Conservation (phyloP, 108 stramenopile species). For the Parietichytrium sp. region DNA sequence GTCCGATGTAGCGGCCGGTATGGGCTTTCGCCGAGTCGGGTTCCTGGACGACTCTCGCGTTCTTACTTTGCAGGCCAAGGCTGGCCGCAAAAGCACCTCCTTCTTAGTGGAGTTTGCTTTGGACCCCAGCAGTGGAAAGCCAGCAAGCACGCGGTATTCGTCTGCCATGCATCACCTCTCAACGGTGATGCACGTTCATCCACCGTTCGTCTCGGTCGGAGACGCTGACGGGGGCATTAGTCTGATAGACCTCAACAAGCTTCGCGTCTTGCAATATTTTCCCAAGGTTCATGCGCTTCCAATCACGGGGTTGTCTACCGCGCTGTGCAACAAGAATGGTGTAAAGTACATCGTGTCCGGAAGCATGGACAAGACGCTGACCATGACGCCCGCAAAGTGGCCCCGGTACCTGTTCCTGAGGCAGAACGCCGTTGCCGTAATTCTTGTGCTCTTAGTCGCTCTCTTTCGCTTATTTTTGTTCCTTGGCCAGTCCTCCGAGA, state of each 20-base stretch:
- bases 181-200: conserved; percentile 8
- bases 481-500: too few relatives aligned
- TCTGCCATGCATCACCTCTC: neutral
- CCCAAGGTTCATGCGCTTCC: conserved; percentile 6
- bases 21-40: neutral
- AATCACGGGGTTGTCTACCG: conserved; percentile 8
- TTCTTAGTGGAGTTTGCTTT: neutral
- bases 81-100: neutral
- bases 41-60: neutral
- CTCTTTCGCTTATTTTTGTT: too few relatives aligned
- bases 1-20: neutral
- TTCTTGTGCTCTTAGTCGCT: too few relatives aligned
- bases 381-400: conserved; percentile 1
- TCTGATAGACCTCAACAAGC: neutral
- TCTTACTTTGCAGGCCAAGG: conserved; percentile 12
- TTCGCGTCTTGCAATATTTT: neutral
- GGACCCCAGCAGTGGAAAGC: neutral
- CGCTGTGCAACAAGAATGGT: neutral
- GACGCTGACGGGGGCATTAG: conserved; percentile 17
- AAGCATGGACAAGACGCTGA: conserved; percentile 29
- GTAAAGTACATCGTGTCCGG: neutral
- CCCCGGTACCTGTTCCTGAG: too few relatives aligned
- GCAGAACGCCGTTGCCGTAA: too few relatives aligned
- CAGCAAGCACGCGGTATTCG: neutral
- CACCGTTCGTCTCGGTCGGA: neutral